These are phyloP conservation scores for Graphilbum ipis-grandicollis DNA, from an alignment of 2,329 filamentous ascomycete species.

Conservation along the genomic window DNA sequence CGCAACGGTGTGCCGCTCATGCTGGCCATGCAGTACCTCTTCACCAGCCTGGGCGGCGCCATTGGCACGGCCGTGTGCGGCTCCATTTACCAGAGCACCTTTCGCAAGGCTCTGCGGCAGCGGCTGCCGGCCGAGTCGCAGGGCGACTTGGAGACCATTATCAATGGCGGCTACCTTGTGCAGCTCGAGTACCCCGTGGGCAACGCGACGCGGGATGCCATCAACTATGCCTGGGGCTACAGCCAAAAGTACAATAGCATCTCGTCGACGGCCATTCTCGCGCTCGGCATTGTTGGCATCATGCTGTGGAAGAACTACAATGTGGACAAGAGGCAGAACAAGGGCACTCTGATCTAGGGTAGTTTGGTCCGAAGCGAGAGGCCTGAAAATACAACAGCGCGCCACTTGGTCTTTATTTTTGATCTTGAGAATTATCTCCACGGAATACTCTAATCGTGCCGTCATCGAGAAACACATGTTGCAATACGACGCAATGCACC, in stretches of 20 bases:
- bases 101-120: slow-evolving; percentile 29
- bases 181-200: slow-evolving; percentile 33
- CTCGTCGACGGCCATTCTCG: slow-evolving; percentile 21
- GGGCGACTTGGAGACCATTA: slow-evolving; percentile 18
- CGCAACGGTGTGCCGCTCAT: slow-evolving; percentile 40
- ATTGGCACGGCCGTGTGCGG: slow-evolving; percentile 41
- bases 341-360: slow-evolving; percentile 8
- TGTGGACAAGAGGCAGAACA: slow-evolving; percentile 10
- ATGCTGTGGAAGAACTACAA: slow-evolving; percentile 10
- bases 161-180: slow-evolving; percentile 30
- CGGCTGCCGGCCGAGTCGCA: slow-evolving; percentile 33
- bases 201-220: slow-evolving; percentile 29
- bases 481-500: too few species aligned
- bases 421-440: too few species aligned
- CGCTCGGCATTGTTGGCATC: slow-evolving; percentile 7
- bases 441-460: too few species aligned
- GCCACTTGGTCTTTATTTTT: too few species aligned
- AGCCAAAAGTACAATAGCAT: slow-evolving; percentile 30
- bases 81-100: slow-evolving; percentile 41
- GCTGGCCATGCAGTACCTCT: slow-evolving; percentile 39
- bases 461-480: too few species aligned
- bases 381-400: too few species aligned
- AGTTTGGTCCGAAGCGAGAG: too few species aligned
- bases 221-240: slow-evolving; percentile 39
- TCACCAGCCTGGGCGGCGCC: slow-evolving; percentile 39